Percentiles rank a stretch among this genome's conserved stretches.
These are phyloP conservation scores for Syncephalastrum contaminatum DNA, from an alignment of 371 early-diverging fungal genomes.

Conservation along the genomic window DNA sequence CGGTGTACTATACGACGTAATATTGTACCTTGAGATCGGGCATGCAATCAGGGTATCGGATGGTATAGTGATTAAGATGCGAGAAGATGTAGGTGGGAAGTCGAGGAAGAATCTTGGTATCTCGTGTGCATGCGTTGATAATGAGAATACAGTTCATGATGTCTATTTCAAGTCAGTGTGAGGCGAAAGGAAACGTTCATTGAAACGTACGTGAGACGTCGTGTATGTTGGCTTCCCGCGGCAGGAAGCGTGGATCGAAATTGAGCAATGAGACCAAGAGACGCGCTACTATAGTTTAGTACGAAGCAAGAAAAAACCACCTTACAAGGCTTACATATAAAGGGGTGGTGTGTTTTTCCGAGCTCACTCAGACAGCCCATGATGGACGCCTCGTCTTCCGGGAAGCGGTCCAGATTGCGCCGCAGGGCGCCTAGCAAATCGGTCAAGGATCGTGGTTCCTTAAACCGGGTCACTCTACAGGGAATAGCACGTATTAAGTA, in stretches of 20 bases:
- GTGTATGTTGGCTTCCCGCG: slow-evolving; percentile 68
- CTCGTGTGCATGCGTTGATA: slow-evolving; percentile 62
- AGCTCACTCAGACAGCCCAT: slow-evolving; percentile 63
- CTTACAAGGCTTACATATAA: slow-evolving; percentile 43
- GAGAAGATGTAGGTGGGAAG: slow-evolving; percentile 70
- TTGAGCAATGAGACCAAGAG: slow-evolving; percentile 46
- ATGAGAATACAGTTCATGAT: slow-evolving; percentile 69
- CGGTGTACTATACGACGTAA: background rate
- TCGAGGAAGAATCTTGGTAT: slow-evolving; percentile 45
- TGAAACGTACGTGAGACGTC: slow-evolving; percentile 53
- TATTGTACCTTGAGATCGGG: slow-evolving; percentile 53
- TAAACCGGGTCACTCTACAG: slow-evolving; percentile 30
- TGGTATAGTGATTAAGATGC: slow-evolving; percentile 71
- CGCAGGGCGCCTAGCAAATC: slow-evolving; percentile 54
- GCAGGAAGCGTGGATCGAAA: slow-evolving; percentile 64
- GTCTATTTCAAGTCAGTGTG: slow-evolving; percentile 37
- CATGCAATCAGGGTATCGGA: slow-evolving; percentile 68
- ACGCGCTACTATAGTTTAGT: no score
- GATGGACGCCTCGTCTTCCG: slow-evolving; percentile 68
- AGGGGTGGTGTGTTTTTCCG: slow-evolving; percentile 60
- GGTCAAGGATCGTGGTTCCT: slow-evolving; percentile 28
- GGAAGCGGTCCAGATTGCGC: slow-evolving; percentile 61
- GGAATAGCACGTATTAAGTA: no score
- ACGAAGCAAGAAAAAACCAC: background rate
- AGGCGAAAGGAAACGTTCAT: background rate